Evolutionary conservation across 2,329 filamentous ascomycete species (phyloP).

Genomic region (Penicillium brasilianum): DNA sequence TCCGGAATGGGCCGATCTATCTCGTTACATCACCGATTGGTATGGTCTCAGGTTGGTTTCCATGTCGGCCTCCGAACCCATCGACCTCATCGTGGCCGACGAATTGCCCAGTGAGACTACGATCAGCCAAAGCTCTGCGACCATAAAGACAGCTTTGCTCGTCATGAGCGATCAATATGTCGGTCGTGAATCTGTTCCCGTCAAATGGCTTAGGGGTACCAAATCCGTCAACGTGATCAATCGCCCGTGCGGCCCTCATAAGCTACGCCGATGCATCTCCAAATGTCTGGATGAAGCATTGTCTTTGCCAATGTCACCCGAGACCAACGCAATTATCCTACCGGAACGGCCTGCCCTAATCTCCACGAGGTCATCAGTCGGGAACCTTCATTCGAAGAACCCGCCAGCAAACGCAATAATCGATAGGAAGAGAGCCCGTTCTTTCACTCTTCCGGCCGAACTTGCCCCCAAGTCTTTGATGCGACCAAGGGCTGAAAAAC

Average conservation of each 20-base stretch:
- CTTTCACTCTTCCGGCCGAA: background rate
- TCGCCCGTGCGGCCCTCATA: slow-evolving; percentile 45
- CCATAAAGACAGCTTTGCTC: slow-evolving; percentile 1
- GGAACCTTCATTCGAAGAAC: background rate
- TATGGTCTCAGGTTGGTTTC: slow-evolving; percentile 3
- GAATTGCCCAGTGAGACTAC: background rate
- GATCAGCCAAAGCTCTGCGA: slow-evolving; percentile 15
- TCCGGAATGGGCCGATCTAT: background rate
- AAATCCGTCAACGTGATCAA: too few relatives aligned
- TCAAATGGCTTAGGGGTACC: too few relatives aligned
- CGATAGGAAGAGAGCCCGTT: background rate
- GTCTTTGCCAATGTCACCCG: background rate
- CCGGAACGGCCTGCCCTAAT: background rate
- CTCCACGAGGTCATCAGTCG: background rate
- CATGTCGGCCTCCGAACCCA: background rate
- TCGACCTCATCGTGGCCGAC: slow-evolving; percentile 4
- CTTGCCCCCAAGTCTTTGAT: background rate
- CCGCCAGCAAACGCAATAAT: background rate
- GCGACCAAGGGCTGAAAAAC: too few relatives aligned
- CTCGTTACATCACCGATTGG: slow-evolving; percentile 5
- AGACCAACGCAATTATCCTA: background rate
- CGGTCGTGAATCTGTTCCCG: background rate
- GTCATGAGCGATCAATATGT: slow-evolving; percentile 1
- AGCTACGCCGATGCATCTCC: slow-evolving; percentile 27
- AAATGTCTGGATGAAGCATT: background rate